Percentiles rank a stretch among this genome's conserved stretches.
Conservation (phyloP, 345 rosid species). For the Lepidium sativum region DNA sequence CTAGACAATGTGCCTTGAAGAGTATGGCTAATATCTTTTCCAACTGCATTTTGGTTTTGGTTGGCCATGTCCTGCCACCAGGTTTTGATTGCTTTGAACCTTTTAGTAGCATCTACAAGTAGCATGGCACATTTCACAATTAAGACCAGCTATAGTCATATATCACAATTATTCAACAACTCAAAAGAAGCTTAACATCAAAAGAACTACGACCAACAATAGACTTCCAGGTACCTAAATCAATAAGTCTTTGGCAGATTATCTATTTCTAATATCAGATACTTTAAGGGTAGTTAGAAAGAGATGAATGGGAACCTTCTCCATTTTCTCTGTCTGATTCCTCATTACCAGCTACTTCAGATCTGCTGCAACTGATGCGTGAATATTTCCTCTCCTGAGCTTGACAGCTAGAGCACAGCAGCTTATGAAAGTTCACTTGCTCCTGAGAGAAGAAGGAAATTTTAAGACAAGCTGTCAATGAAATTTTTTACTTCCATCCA, state of each 20-base stretch:
- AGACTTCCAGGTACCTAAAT: not conserved
- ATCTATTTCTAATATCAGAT: not conserved
- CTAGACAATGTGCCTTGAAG: constrained; percentile 24
- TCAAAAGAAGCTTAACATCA: not conserved
- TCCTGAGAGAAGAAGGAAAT: constrained; percentile 38
- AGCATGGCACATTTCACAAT: constrained; percentile 5
- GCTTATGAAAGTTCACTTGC: constrained; percentile 80
- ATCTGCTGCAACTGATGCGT: constrained; percentile 15
- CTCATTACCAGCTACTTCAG: constrained; percentile 20
- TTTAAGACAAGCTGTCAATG: not conserved
- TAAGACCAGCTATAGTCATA: not conserved
- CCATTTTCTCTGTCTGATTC: constrained; percentile 25
- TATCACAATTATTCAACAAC: not conserved
- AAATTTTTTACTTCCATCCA: not conserved
- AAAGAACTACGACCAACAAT: not conserved
- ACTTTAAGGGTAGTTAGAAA: not conserved
- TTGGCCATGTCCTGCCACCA: constrained; percentile 95
- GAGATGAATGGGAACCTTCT: constrained; percentile 41
- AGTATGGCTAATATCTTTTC: constrained; percentile 29
- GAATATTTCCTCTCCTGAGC: constrained; percentile 48
- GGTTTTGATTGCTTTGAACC: constrained; percentile 68
- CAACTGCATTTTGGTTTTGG: constrained; percentile 32
- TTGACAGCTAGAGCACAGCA: constrained; percentile 63
- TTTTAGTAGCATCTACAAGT: constrained; percentile 57
- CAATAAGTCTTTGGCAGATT: not conserved